Conservation (phyloP, 148 eudicot species). For the Vaccinium myrtillus region DNA sequence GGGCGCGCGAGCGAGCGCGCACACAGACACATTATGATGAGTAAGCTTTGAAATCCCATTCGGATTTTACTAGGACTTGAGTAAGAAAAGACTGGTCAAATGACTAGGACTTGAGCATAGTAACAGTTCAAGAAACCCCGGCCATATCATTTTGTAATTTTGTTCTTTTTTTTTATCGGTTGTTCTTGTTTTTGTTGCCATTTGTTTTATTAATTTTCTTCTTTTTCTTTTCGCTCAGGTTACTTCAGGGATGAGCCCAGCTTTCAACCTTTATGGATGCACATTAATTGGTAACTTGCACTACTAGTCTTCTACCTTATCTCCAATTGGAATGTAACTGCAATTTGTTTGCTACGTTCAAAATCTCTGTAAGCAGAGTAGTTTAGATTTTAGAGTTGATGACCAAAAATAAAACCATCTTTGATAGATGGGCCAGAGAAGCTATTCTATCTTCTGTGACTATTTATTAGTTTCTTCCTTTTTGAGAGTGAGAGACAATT, state of each 20-base stretch:
- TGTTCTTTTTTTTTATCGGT: too few species aligned
- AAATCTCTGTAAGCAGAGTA: neutral
- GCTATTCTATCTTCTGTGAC: neutral
- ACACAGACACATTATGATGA: neutral
- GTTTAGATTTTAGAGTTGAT: neutral
- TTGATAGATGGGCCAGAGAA: neutral
- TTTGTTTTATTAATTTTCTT: neutral
- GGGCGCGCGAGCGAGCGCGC: too few species aligned
- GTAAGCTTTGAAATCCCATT: neutral
- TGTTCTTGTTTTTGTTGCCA: neutral
- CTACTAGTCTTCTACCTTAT: constrained; percentile 6
- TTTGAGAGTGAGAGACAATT: neutral
- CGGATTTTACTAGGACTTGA: neutral
- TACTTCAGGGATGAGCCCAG: constrained; percentile 98
- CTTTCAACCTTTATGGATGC: constrained; percentile 91
- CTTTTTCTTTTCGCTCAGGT: constrained; percentile 40
- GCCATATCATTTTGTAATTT: neutral
- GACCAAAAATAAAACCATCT: neutral
- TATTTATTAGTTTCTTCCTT: neutral
- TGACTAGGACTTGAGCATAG: neutral
- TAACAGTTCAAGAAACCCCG: neutral
- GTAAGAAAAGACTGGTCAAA: neutral
- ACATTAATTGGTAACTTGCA: constrained; percentile 73
- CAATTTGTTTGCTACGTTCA: neutral
- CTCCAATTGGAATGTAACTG: neutral